Evolutionary conservation across 176 grass and related monocot species (phyloP), one percentile per base, ranked within the genome.

Genomic region (Ananas comosus): DNA sequence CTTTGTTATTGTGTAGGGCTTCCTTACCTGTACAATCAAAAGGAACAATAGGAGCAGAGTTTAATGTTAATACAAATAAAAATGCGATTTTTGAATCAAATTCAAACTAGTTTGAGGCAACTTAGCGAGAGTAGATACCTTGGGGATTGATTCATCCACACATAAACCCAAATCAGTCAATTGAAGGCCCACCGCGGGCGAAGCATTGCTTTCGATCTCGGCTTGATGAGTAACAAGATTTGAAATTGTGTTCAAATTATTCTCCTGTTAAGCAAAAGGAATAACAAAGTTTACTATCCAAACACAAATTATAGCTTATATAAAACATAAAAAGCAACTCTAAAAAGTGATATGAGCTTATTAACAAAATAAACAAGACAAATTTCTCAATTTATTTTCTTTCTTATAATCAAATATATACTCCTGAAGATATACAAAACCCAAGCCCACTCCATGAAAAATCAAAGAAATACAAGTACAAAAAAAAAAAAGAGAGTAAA

Each of bases 1-100:
- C 74, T 96, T 96, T 7, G 88, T 87, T 74, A 96, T 89, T 16
- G 86, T 96, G 80, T 96, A 96, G 13, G 92, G 81, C 81, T 96
- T 96, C 17, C 92, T 85, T 56, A 80, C 81, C 92, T 96, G 82
- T 42, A 8, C 33, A 42, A n/a, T 66, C 59, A 18, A 21, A 21
- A 21, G 54, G 14, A 68, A 51, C 42, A 42, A 42, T 72, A 12
- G 48, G 10, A 24, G 49, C 42, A 50, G 33, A 86, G 27, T 33
- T 66, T 61, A 50, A 67, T 48, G 47, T 27, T 81, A 27, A 58
- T 68, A 28, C 53, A 51, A 27, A 58, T 68, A 28, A 59, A 51
- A 42, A 70, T 66, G 52, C 19, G 63, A 68, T 17, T 49, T 49
- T 16, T 27, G 70, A 49, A 1, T 48, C 33, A 76, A 50, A 21